phyloP scores from a whole-genome alignment of 257 asterid genomes.

The Ligustrum vulgare region DNA sequence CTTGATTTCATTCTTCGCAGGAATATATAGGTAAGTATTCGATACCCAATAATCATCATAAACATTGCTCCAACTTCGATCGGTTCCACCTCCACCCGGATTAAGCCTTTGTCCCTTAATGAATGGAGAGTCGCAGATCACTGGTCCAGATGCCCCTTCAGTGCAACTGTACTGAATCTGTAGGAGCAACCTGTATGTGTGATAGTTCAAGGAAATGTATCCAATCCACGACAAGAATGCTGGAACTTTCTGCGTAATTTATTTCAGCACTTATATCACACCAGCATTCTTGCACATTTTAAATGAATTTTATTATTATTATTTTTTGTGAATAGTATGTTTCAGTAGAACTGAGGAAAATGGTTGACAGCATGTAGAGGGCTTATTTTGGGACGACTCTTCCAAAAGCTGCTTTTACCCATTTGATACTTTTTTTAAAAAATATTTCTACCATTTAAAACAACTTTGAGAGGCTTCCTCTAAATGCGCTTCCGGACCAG shows the following conservation, averaged over 20 bases:
- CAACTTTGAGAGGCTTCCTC: no score
- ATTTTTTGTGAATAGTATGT: no score
- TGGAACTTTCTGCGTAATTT: slow-evolving; percentile 38
- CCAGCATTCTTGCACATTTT: background rate
- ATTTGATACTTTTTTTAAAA: no score
- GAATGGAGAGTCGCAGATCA: slow-evolving; percentile 14
- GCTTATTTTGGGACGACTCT: no score
- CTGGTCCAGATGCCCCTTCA: slow-evolving; percentile 13
- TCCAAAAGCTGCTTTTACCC: no score
- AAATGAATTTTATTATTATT: no score
- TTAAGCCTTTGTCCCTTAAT: slow-evolving; percentile 19
- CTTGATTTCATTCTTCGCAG: slow-evolving; percentile 37
- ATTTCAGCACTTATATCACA: background rate
- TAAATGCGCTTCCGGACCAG: no score
- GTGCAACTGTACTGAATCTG: slow-evolving; percentile 37
- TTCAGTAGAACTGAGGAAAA: no score
- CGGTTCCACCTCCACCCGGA: slow-evolving; percentile 30
- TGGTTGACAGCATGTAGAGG: no score
- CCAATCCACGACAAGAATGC: slow-evolving; percentile 39
- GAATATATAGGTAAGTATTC: slow-evolving; percentile 37
- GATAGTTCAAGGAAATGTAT: slow-evolving; percentile 41
- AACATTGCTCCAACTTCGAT: slow-evolving; percentile 47
- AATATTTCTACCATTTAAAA: no score
- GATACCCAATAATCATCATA: slow-evolving; percentile 40
- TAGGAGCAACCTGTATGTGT: slow-evolving; percentile 44